Evolutionary conservation across 2,329 filamentous ascomycete genomes (phyloP), one percentile per base, ranked within the genome.

Genomic region (Penicillium rolfsii): DNA sequence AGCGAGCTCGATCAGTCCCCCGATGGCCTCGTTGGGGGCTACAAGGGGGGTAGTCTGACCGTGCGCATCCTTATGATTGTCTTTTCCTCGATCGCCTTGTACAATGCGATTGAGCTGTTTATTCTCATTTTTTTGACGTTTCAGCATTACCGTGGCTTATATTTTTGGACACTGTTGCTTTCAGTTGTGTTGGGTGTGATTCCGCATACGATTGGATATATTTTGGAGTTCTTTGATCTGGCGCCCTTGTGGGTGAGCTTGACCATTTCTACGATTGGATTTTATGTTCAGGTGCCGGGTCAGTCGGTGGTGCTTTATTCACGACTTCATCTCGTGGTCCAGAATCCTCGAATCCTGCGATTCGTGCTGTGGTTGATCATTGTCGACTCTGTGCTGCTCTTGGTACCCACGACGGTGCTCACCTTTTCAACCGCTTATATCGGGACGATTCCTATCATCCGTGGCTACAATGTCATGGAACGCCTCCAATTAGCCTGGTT

Each of bases 251-350:
- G 77, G 71, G 56, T 76, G 19, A 70, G 70, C 4, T 70, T 78
- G 24, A 74, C 78, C 7, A 62, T 82, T 2, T 75, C 82, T 40
- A 79, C 78, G 5, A 66, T 88, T 60, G 85, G 84, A 11, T 84
- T 86, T 79, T 83, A 83, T 63, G 66, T 78, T 6, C 87, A 88
- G 84, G 82, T 88, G 1, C 85, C 85, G 2, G 85, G 85, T 1
- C 84, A 87, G 69, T 84, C 83, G 0, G 66, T 88, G n/a, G 86
- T 89, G 0, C 77, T 89, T 1, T 89, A 85, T 76, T 88, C 85
- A 0, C 81, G 86, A 7, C 80, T 89, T 1, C 85, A 88, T 67
- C 76, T 89, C 8, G 79, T 89, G n/a, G 76, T 85, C 0, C 81
- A 81, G 48, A 84, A 82, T 48, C 75, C 74, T 4, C 72, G 68